phyloP scores from a whole-genome alignment of 495 filamentous ascomycete genomes.

The Pseudoneurospora amorphoporcata region DNA sequence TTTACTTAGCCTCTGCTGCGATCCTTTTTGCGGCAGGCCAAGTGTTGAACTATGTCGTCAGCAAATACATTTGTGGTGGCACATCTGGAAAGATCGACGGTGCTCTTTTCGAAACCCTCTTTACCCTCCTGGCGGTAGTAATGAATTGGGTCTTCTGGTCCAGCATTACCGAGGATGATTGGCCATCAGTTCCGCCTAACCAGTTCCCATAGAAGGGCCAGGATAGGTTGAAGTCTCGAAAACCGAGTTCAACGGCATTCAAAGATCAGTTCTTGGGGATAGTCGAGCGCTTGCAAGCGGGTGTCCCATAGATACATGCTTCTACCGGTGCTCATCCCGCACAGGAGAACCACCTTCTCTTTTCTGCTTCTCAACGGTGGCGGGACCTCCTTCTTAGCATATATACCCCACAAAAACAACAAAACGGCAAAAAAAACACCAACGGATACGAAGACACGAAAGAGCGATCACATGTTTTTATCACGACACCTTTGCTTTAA shows the following conservation, averaged over 20 bases:
- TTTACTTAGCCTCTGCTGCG: slow-evolving; percentile 64
- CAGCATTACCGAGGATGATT: slow-evolving; percentile 98
- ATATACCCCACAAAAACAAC: background rate
- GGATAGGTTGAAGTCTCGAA: background rate
- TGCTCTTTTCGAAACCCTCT: slow-evolving; percentile 84
- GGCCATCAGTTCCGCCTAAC: slow-evolving; percentile 50
- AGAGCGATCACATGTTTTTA: background rate
- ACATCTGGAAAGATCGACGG: slow-evolving; percentile 82
- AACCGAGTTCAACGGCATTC: background rate
- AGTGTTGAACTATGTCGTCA: slow-evolving; percentile 91
- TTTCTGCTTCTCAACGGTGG: background rate
- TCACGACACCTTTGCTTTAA: background rate
- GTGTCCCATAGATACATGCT: background rate
- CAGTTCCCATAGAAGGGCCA: slow-evolving; percentile 18
- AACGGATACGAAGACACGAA: background rate
- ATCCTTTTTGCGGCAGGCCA: slow-evolving; percentile 85
- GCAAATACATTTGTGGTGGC: slow-evolving; percentile 76
- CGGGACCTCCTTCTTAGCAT: background rate
- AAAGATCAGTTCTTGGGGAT: background rate
- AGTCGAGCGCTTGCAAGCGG: background rate
- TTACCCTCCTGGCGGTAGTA: slow-evolving; percentile 73
- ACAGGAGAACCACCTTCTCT: background rate
- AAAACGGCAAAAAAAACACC: background rate
- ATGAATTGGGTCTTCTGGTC: slow-evolving; percentile 94
- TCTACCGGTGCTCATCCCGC: background rate